phyloP scores from a whole-genome alignment of 2,329 filamentous ascomycete species.

The Biscogniauxia mediterranea region DNA sequence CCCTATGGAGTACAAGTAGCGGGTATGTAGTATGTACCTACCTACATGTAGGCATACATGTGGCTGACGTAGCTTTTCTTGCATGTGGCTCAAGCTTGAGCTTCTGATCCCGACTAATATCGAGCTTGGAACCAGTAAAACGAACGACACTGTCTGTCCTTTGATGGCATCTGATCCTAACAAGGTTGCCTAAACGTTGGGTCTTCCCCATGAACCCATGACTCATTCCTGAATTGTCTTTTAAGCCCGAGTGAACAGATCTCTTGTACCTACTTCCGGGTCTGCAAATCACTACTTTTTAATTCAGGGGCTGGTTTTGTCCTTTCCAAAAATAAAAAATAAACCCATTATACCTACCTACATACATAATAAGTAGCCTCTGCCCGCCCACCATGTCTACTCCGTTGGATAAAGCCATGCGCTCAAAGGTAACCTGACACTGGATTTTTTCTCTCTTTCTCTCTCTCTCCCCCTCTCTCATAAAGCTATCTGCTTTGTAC shows the following conservation, averaged over 20 bases:
- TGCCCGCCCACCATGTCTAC: conserved; percentile 59
- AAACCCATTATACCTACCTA: no score
- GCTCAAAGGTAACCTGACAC: conserved; percentile 57
- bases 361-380: background rate
- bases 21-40: no score
- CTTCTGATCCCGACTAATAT: background rate
- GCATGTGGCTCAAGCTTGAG: conserved; percentile 24
- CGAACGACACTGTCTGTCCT: background rate
- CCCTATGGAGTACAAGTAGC: no score
- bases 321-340: background rate
- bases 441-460: background rate
- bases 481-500: background rate
- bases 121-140: background rate
- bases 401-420: conserved; percentile 64
- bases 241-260: conserved; percentile 1
- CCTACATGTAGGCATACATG: background rate
- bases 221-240: conserved; percentile 8
- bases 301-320: background rate
- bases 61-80: conserved; percentile 18
- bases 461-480: no score
- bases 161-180: conserved; percentile 12
- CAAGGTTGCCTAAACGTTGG: conserved; percentile 21
- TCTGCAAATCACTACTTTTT: background rate
- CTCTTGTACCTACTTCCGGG: background rate
- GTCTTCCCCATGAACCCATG: conserved; percentile 6